Conservation (phyloP, 768 basidiomycete genomes). For the Clitopilus passeckerianus region DNA sequence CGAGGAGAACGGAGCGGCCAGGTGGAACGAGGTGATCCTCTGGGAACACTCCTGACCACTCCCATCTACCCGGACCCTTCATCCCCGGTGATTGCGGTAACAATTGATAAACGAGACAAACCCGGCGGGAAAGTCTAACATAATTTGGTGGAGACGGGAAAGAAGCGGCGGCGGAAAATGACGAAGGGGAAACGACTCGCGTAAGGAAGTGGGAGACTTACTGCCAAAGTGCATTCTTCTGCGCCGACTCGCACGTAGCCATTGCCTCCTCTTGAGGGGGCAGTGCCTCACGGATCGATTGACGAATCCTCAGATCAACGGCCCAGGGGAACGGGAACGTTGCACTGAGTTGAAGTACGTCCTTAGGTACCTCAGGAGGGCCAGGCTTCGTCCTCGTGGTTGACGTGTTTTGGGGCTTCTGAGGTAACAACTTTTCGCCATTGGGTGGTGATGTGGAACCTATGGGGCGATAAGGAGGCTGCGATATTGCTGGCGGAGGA, state of each 20-base stretch:
- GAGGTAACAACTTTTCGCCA: neutral
- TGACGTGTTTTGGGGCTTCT: neutral
- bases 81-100: neutral
- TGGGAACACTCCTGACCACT: neutral
- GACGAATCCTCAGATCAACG: constrained; percentile 56
- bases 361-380: constrained; percentile 36
- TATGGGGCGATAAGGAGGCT: constrained; percentile 7
- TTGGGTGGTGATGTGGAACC: constrained; percentile 5
- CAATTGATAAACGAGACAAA: neutral
- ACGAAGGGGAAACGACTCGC: neutral
- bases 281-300: constrained; percentile 58
- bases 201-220: constrained; percentile 26
- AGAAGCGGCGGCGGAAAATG: neutral
- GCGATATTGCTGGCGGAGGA: constrained; percentile 3
- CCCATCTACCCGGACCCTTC: neutral
- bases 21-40: neutral
- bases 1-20: neutral
- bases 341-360: constrained; percentile 55
- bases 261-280: constrained; percentile 56
- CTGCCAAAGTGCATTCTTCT: constrained; percentile 71
- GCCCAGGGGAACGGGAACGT: constrained; percentile 71
- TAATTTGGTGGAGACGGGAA: neutral
- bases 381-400: constrained; percentile 12
- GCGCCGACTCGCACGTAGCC: constrained; percentile 57
- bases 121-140: neutral